Conservation (phyloP, 495 filamentous ascomycete species). For the Articulospora tetracladia region DNA sequence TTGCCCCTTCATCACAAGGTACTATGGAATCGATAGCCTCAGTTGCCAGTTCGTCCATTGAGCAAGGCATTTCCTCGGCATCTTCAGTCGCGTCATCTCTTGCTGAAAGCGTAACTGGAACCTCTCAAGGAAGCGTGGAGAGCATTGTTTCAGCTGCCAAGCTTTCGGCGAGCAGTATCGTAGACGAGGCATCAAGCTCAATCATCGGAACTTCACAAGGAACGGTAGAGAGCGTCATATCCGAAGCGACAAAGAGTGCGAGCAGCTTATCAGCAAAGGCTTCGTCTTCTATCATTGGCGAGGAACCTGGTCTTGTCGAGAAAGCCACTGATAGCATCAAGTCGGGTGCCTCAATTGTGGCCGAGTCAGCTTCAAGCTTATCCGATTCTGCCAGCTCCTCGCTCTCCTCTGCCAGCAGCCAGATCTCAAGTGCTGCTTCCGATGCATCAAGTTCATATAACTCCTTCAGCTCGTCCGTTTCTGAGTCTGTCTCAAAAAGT, state of each 20-base stretch:
- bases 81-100: constrained; percentile 13
- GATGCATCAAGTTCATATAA: constrained; percentile 21
- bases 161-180: constrained; percentile 26
- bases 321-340: constrained; percentile 24
- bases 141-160: constrained; percentile 32
- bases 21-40: constrained; percentile 33
- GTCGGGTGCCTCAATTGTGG: constrained; percentile 22
- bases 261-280: constrained; percentile 23
- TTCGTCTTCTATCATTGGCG: constrained; percentile 24
- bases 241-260: constrained; percentile 24
- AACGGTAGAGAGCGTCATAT: constrained; percentile 27
- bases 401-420: constrained; percentile 13
- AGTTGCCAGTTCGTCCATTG: constrained; percentile 29
- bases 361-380: constrained; percentile 25
- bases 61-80: constrained; percentile 28
- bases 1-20: constrained; percentile 33
- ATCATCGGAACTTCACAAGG: constrained; percentile 28
- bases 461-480: constrained; percentile 27
- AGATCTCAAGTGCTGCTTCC: constrained; percentile 12
- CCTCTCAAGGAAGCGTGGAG: constrained; percentile 27
- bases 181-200: constrained; percentile 33
- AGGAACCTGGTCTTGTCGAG: constrained; percentile 26
- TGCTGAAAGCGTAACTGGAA: constrained; percentile 29
- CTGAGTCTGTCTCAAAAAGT: constrained; percentile 27
- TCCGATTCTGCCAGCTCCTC: constrained; percentile 23